Evolutionary conservation across 345 rosid species (phyloP).

Genomic region (Eucalyptus marginata): DNA sequence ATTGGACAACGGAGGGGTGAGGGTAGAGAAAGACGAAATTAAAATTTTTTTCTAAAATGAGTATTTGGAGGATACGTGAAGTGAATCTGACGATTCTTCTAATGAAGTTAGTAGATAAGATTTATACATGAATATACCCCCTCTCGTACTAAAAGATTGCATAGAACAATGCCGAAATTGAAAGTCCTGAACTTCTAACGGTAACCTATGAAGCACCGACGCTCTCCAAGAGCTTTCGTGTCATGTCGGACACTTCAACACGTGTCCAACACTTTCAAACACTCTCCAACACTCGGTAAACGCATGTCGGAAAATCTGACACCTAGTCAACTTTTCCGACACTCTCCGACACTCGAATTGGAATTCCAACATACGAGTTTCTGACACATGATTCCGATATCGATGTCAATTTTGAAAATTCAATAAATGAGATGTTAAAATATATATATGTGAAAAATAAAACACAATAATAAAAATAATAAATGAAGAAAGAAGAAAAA

Average conservation of each 20-base stretch:
- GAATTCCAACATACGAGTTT: too few species aligned
- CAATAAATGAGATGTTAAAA: too few species aligned
- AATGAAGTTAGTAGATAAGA: background rate
- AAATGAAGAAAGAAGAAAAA: too few species aligned
- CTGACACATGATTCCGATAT: rapidly evolving
- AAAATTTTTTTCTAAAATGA: background rate
- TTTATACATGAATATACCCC: background rate
- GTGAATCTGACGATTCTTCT: background rate
- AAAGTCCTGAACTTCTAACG: background rate
- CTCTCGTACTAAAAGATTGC: background rate
- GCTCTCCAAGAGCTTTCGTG: rapidly evolving
- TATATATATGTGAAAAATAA: too few species aligned
- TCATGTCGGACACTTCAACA: rapidly evolving
- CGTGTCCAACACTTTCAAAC: rapidly evolving
- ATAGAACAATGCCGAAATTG: background rate
- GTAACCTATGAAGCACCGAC: rapidly evolving
- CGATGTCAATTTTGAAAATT: too few species aligned
- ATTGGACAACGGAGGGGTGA: too few species aligned
- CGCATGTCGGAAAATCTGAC: rapidly evolving
- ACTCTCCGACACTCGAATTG: rapidly evolving
- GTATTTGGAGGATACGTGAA: background rate
- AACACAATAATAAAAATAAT: too few species aligned
- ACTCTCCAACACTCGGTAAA: rapidly evolving
- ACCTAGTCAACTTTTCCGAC: too few species aligned
- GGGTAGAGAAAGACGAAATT: too few species aligned